Evolutionary conservation across 202 grass and related monocot genomes (phyloP).

Genomic region (Musa balbisiana): DNA sequence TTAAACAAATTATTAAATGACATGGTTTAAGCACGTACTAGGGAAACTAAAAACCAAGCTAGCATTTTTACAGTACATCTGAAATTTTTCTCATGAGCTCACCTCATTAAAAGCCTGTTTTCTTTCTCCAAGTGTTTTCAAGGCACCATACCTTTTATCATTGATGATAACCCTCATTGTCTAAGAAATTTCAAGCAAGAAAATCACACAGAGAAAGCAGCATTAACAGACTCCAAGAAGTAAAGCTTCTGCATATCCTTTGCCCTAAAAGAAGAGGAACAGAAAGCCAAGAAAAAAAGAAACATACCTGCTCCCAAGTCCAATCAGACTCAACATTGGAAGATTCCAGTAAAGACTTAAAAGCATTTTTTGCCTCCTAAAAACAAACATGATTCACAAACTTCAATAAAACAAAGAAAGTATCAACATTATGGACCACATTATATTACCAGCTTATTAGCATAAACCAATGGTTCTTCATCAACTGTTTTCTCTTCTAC

Average conservation of each 20-base stretch:
- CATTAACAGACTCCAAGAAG: conserved; percentile 9
- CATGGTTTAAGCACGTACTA: neutral
- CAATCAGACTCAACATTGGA: conserved; percentile 90
- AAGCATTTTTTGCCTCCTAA: conserved; percentile 92
- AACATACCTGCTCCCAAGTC: conserved; percentile 84
- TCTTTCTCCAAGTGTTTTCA: conserved; percentile 94
- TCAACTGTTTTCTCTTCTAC: conserved; percentile 77
- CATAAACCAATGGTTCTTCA: conserved; percentile 79
- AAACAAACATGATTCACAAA: neutral
- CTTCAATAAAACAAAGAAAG: neutral
- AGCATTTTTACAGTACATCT: neutral
- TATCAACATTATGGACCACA: conserved; percentile 1
- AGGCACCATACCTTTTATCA: conserved; percentile 93
- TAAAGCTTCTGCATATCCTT: neutral
- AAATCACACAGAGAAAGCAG: conserved; percentile 23
- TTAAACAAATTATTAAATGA: neutral
- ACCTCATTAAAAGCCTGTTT: conserved; percentile 99
- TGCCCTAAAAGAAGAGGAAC: conserved; percentile 6
- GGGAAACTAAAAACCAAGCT: neutral
- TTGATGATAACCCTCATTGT: conserved; percentile 97
- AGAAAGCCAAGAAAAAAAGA: neutral
- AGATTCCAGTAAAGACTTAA: conserved; percentile 83
- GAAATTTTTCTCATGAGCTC: neutral
- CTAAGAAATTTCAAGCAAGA: conserved; percentile 28
- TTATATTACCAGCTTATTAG: conserved; percentile 72